A percentile compares a stretch with the other conserved stretches of the same genome.
These are phyloP conservation scores for Ustilago esculenta DNA, from an alignment of 1,284 basidiomycete species.

Conservation along the genomic window DNA sequence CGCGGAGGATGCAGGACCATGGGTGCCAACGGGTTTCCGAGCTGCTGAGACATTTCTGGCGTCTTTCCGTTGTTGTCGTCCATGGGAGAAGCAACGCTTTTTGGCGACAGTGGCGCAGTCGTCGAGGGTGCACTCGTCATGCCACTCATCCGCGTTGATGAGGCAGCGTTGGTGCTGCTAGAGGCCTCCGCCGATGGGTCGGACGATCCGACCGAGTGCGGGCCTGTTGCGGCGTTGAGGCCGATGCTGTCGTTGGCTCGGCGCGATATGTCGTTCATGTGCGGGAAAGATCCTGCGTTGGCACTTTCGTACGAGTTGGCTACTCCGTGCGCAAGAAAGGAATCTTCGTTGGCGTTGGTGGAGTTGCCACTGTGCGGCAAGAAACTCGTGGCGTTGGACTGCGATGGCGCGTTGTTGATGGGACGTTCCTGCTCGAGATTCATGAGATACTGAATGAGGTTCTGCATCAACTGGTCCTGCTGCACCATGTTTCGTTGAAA, in stretches of 20 bases:
- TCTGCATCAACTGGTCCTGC: constrained; percentile 85
- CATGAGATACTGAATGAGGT: constrained; percentile 81
- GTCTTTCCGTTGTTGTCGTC: constrained; percentile 26
- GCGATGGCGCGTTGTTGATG: background rate
- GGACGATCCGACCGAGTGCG: constrained; percentile 16
- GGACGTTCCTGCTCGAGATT: constrained; percentile 66
- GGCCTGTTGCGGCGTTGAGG: background rate
- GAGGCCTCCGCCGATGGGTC: constrained; percentile 8
- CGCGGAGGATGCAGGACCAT: constrained; percentile 51
- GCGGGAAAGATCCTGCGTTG: constrained; percentile 74
- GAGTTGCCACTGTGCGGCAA: constrained; percentile 8
- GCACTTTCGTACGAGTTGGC: constrained; percentile 73
- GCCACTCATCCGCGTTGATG: constrained; percentile 15
- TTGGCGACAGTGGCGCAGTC: constrained; percentile 43
- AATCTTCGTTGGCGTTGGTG: constrained; percentile 4
- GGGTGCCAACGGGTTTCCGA: constrained; percentile 17
- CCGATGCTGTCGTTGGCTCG: constrained; percentile 57
- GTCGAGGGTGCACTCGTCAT: constrained; percentile 31
- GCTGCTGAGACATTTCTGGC: constrained; percentile 19
- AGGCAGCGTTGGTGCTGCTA: constrained; percentile 22
- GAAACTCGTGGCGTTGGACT: constrained; percentile 2
- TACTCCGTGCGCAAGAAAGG: constrained; percentile 74
- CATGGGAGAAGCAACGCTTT: constrained; percentile 43
- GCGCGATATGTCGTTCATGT: constrained; percentile 79
- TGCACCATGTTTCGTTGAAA: constrained; percentile 85